Conservation (phyloP, 352 stramenopile genomes). For the Phytophthora cryptogea region DNA sequence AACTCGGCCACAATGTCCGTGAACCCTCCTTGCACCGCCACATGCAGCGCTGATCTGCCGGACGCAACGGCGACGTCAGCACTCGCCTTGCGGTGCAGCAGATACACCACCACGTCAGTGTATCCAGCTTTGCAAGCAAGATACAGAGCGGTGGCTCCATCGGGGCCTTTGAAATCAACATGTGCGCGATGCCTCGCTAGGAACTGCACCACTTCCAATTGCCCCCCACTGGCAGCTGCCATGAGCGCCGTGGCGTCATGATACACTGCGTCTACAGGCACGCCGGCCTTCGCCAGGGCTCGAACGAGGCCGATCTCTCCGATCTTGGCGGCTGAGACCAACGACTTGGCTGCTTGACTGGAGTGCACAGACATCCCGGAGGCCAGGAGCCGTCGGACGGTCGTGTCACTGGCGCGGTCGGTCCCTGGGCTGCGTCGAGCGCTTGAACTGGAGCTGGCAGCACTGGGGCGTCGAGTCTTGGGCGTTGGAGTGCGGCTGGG, state of each 20-base stretch:
- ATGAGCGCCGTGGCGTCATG: constrained; percentile 90
- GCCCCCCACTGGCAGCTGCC: constrained; percentile 86
- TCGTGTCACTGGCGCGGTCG: constrained; percentile 23
- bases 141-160: constrained; percentile 28
- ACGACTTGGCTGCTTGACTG: constrained; percentile 17
- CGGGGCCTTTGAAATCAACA: constrained; percentile 22
- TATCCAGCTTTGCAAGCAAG: constrained; percentile 20
- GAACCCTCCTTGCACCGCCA: constrained; percentile 25
- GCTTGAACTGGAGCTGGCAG: constrained; percentile 2
- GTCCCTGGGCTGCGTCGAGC: constrained; percentile 5
- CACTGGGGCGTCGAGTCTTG: constrained; percentile 5
- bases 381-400: constrained; percentile 14
- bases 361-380: constrained; percentile 29
- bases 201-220: constrained; percentile 71
- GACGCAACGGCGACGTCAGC: constrained; percentile 20
- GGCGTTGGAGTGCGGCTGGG: background rate
- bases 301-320: constrained; percentile 23
- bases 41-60: constrained; percentile 22
- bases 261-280: constrained; percentile 24
- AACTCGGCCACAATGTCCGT: constrained; percentile 21
- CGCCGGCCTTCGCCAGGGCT: constrained; percentile 26
- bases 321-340: constrained; percentile 23
- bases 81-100: constrained; percentile 19
- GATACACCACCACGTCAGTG: constrained; percentile 15
- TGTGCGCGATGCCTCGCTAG: constrained; percentile 52